Base-by-base conservation (phyloP, 2,329 filamentous ascomycete species). In the Sclerotiophoma versabilis region DNA sequence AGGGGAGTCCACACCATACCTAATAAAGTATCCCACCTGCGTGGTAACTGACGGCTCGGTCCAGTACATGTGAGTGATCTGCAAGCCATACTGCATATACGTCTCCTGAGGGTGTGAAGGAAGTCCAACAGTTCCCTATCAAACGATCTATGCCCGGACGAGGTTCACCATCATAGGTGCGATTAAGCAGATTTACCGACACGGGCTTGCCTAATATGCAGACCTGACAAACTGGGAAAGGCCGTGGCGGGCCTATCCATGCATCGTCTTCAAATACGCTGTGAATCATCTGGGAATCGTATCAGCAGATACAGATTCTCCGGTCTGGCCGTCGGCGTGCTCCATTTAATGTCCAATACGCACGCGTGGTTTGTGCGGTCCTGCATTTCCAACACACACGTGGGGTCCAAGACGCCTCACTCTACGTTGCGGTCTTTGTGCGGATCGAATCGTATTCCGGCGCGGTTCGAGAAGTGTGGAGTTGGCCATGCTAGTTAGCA, bases 31-130 rank as follows among this genome's bases (percentile, higher is more conserved):
- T 25, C n/a, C 27, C 46, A 42, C 8, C 15, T 22, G 17, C 39
- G 20, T 33, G 38, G 33, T 27, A n/a, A 12, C 32, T 49, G 22
- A 33, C 51, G 51, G 51, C 45, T 49, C 45, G 32, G 44, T 39
- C 39, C 51, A 49, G 45, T 44, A 34, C 38, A 34, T 33, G 15
- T 49, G 37, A 38, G 39, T 26, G 50, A 54, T 54, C 44, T 44
- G 50, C 44, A 49, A 44, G 50, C 50, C 44, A 44, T 37, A 25
- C 25, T 30, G 29, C 49, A 42, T 30, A 8, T 22, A n/a, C 43
- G 32, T 47, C 36, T 41, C 17, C n/a, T 53, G 37, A 37, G 47
- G 49, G 43, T 53, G 38, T 54, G 26, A 20, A 26, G 23, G 25
- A 38, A 12, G 22, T 41, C n/a, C 34, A 36, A 22, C 27, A 17